Conservation (phyloP, 1,284 basidiomycete genomes). For the Phylloporus sp. region DNA sequence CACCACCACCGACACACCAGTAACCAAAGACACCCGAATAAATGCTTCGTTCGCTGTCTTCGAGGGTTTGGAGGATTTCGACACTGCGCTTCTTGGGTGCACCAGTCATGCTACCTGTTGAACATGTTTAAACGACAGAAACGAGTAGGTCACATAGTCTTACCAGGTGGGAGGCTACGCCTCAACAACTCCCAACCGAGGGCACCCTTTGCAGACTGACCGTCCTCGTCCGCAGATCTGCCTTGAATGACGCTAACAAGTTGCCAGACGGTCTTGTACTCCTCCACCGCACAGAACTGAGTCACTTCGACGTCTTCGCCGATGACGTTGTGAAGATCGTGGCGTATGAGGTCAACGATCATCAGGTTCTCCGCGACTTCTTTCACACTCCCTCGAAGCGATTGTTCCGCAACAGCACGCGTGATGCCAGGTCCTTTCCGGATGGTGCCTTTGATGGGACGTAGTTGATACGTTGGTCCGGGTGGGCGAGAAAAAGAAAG, state of each 20-base stretch:
- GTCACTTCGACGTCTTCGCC: constrained; percentile 82
- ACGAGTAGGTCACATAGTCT: constrained; percentile 27
- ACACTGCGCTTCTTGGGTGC: constrained; percentile 95
- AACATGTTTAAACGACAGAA: constrained; percentile 13
- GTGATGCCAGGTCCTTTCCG: constrained; percentile 71
- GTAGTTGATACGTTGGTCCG: constrained; percentile 76
- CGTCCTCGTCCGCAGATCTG: constrained; percentile 43
- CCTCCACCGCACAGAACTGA: constrained; percentile 89
- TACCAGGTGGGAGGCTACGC: constrained; percentile 88
- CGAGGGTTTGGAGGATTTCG: constrained; percentile 87
- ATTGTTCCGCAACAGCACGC: constrained; percentile 67
- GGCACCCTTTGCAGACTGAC: constrained; percentile 46
- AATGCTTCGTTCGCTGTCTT: constrained; percentile 75
- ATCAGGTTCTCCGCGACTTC: constrained; percentile 98
- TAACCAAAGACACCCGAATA: constrained; percentile 98
- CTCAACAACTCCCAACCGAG: constrained; percentile 83
- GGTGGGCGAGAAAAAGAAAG: constrained; percentile 82
- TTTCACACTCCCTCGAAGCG: constrained; percentile 81
- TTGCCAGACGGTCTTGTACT: constrained; percentile 95
- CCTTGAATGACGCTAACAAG: constrained; percentile 95
- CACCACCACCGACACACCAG: constrained; percentile 87
- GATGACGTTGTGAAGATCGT: constrained; percentile 86
- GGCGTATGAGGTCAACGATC: constrained; percentile 97
- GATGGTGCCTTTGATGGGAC: constrained; percentile 95
- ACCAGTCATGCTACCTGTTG: constrained; percentile 93